Evolutionary conservation across 2,329 filamentous ascomycete genomes (phyloP), one percentile per base, ranked within the genome.

Genomic region (Exophiala calicioides): DNA sequence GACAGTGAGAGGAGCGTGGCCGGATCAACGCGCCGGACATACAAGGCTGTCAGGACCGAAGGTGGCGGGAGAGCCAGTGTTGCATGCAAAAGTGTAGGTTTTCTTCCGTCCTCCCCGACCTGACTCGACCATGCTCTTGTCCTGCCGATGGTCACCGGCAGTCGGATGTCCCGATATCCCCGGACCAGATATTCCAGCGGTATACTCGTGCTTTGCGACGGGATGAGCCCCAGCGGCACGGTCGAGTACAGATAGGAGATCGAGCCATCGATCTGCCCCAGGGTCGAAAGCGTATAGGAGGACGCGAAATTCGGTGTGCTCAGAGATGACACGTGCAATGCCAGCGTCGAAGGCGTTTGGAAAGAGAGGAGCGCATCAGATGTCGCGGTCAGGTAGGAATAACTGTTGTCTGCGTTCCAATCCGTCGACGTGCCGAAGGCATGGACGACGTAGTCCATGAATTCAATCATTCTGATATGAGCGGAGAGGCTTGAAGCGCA

Each of bases 231-330:
- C 46, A 97, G 78, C 9, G 89, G 84, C 6, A 93, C 77, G 2
- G 89, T 95, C 37, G 90, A 94, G 73, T 95, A 97, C 43, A 98
- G 81, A 70, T 97, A 98, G 10, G 90, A 95, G 47, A 98, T 80
- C n/a, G 90, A 95, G 65, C 93, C 93, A 71, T 97, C 91, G 40
- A 98, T 90, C 26, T 95, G 78, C 50, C 91, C 93, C 12, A 94
- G 80, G 31, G 85, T 94, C 51, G 90, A 89, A 33, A 98, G 80
- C 31, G 88, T 86, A 69, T 98, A 98, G 27, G 90, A 91, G 12
- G 90, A 95, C 18, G 90, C 91, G 61, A 97, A 96, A 67, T 95
- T 89, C 6, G 89, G 85, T 13, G 90, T 90, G 5, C 90, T 88
- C 21, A 98, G 84, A 5, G 93, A 94, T 5, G 91, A 95, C 47